Conservation (phyloP, 345 rosid genomes). For the Acer saccharum region DNA sequence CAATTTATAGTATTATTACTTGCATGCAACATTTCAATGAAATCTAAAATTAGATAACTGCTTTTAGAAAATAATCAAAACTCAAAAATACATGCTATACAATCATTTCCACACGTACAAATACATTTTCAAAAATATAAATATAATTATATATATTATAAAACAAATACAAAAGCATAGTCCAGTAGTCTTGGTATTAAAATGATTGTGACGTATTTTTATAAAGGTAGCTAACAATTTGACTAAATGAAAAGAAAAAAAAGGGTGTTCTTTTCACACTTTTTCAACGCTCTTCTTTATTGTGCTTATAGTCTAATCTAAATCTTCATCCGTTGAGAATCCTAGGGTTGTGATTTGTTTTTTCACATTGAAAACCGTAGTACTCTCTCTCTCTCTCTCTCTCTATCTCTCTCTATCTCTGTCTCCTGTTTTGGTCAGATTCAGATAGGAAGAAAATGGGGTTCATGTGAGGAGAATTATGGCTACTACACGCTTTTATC, state of each 20-base stretch:
- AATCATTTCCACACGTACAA: no score
- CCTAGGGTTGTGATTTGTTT: not conserved
- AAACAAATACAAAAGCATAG: no score
- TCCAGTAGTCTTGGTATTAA: no score
- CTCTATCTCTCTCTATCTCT: not conserved
- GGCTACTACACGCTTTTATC: not conserved
- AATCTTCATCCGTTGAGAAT: not conserved
- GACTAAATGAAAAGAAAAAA: not conserved
- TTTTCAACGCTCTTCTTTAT: conserved; percentile 3
- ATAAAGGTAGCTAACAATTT: not conserved
- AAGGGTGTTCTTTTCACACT: not conserved
- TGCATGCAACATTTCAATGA: no score
- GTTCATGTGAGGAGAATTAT: not conserved
- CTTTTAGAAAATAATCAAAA: no score
- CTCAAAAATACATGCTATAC: no score
- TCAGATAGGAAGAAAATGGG: not conserved
- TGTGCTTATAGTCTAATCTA: not conserved
- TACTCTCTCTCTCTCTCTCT: no score
- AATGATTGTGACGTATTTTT: no score
- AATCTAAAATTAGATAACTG: no score
- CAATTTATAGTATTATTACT: no score
- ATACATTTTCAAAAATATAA: no score
- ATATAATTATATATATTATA: no score
- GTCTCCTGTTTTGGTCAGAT: not conserved
- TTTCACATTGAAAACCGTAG: not conserved